A percentile compares a stretch with the other conserved stretches of the same genome.
These are phyloP conservation scores for Samsoniella hepiali DNA, from an alignment of 2,329 filamentous ascomycete genomes.

Conservation along the genomic window DNA sequence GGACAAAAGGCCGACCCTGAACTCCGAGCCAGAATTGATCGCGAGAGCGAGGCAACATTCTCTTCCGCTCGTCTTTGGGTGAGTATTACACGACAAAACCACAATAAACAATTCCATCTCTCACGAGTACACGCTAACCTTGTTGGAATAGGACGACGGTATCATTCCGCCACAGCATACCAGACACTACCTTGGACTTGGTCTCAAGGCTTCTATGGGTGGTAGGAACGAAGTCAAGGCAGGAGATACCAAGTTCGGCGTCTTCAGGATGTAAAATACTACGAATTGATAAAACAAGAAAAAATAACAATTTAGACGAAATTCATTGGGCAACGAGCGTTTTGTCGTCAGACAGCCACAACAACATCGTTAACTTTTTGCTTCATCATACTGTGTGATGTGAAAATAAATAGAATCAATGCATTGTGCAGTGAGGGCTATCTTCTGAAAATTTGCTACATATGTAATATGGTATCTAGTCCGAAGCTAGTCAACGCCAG, in stretches of 20 bases:
- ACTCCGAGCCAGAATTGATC: conserved; percentile 79
- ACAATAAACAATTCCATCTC: neutral
- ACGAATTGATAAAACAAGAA: neutral
- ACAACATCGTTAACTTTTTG: neutral
- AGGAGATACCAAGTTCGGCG: conserved; percentile 68
- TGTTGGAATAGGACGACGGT: conserved; percentile 61
- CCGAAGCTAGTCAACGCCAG: conserved; percentile 12
- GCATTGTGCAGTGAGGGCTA: neutral
- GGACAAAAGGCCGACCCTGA: conserved; percentile 78
- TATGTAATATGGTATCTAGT: conserved; percentile 12
- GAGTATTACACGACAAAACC: conserved; percentile 28
- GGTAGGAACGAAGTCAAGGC: conserved; percentile 61
- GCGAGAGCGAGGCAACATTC: conserved; percentile 84
- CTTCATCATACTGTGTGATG: neutral
- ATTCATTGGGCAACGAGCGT: neutral
- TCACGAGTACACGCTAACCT: conserved; percentile 6
- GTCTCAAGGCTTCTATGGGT: conserved; percentile 68
- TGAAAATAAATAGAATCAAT: neutral
- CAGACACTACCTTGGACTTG: conserved; percentile 66
- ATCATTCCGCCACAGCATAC: conserved; percentile 77
- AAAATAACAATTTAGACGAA: neutral
- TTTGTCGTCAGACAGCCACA: neutral
- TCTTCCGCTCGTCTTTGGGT: conserved; percentile 88
- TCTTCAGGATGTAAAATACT: conserved; percentile 70
- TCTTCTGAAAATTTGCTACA: conserved; percentile 5